Percentiles rank a stretch among this genome's conserved stretches.
These are phyloP conservation scores for Naegleria fowleri DNA, from an alignment of 208 protist genomes.

Conservation along the genomic window DNA sequence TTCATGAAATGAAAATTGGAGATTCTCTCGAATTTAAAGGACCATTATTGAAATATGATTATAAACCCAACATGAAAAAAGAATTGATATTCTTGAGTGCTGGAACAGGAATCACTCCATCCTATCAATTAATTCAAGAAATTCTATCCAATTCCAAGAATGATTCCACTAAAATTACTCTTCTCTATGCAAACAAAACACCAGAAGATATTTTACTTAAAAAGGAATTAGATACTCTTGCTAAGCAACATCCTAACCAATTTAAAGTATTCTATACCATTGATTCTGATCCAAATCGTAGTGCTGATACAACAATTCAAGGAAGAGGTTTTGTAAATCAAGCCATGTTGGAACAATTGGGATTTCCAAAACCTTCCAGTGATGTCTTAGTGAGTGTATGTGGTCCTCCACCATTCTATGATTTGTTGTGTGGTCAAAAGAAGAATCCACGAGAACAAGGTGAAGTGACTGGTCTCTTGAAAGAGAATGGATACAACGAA, in stretches of 20 bases:
- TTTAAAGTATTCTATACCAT: slow-evolving; percentile 85
- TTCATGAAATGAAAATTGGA: slow-evolving; percentile 79
- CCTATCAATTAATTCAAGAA: slow-evolving; percentile 32
- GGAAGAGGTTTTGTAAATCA: slow-evolving; percentile 1
- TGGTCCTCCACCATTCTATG: slow-evolving; percentile 74
- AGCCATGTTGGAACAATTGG: not conserved
- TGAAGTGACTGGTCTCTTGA: slow-evolving; percentile 67
- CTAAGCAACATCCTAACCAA: slow-evolving; percentile 68
- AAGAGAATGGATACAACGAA: slow-evolving; percentile 66
- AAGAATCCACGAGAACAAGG: slow-evolving; percentile 65
- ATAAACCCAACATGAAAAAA: slow-evolving; percentile 49
- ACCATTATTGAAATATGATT: slow-evolving; percentile 73
- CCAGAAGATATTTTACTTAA: slow-evolving; percentile 20
- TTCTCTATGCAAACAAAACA: slow-evolving; percentile 15
- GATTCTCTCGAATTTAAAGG: slow-evolving; percentile 80
- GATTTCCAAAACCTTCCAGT: not conserved
- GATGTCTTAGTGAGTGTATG: slow-evolving; percentile 57
- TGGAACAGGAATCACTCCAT: slow-evolving; percentile 34
- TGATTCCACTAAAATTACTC: slow-evolving; percentile 34
- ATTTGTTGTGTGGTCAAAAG: slow-evolving; percentile 73
- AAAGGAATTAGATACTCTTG: slow-evolving; percentile 59
- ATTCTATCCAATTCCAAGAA: slow-evolving; percentile 26
- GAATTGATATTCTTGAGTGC: slow-evolving; percentile 47
- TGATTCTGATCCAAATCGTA: slow-evolving; percentile 55
- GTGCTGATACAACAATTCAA: slow-evolving; percentile 23